Evolutionary conservation across 139 green algal species (phyloP), one percentile per base, ranked within the genome.

Genomic region (Chlorella sp.): DNA sequence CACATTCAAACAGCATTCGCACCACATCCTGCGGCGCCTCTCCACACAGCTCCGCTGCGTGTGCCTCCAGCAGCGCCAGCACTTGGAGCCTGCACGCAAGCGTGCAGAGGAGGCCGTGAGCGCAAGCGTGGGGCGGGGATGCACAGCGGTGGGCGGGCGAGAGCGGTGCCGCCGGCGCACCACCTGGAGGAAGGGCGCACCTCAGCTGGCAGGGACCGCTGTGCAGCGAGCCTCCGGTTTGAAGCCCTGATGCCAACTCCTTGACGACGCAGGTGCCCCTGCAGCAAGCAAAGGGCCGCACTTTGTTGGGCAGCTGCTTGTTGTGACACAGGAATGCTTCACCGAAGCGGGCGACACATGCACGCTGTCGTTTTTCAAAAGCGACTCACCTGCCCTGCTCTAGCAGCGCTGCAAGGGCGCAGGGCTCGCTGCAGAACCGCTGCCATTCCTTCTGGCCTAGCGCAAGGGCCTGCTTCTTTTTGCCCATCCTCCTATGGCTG

Each of bases 41-140:
- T 1, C 68, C 18, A 28, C 84, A 88, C 39, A 88, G 68, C 24
- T 64, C 84, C 30, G 64, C 84, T 0, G 84, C 84, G 18, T 66
- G 64, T 68, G 77, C 37, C 68, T 88, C 84, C 39, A 88, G 66
- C 84, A 88, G 30, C 2, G 30, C 32, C 4, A 88, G 40, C 16
- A 81, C 84, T n/a, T 66, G 39, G 2, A 88, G 84, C 68, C 84
- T 88, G 84, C 68, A 81, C 16, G 34, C 75, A 81, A 2, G 64
- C 21, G 37, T 26, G 39, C 22, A 34, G 53, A 26, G 34, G 48
- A 57, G 48, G 48, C 7, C 48, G 48, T 5, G 48, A 57, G 9
- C 9, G 48, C 9, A 9, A 57, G 48, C 48, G 48, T 57, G 48
- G 48, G 48, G 9, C 9, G 48, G 7, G 48, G 48, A 57, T 9